Conservation (phyloP, 2,329 filamentous ascomycete species). For the Exophiala mesophila region DNA sequence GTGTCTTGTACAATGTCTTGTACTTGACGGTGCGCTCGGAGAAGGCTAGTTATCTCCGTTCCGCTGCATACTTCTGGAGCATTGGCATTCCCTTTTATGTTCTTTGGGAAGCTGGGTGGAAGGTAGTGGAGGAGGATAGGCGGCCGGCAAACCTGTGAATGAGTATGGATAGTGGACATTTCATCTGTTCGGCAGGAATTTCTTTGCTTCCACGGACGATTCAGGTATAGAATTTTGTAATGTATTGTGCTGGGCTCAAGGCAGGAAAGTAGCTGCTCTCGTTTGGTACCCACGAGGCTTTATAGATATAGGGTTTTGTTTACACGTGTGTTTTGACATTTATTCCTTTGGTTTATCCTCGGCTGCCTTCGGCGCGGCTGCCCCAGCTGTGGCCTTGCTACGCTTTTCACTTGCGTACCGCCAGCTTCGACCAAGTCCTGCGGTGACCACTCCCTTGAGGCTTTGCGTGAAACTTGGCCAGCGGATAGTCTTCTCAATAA, state of each 20-base stretch:
- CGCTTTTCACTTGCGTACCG: slow-evolving; percentile 81
- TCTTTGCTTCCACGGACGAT: too few relatives aligned
- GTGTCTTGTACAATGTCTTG: slow-evolving; percentile 32
- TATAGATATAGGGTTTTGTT: too few relatives aligned
- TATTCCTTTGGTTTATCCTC: slow-evolving; percentile 9
- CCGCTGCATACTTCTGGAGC: slow-evolving; percentile 32
- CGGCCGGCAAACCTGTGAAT: neutral
- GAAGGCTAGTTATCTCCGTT: slow-evolving; percentile 31
- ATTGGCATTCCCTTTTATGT: slow-evolving; percentile 32
- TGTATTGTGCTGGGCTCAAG: slow-evolving; percentile 4
- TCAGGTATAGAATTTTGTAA: too few relatives aligned
- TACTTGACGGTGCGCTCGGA: slow-evolving; percentile 34
- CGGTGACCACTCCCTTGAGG: slow-evolving; percentile 75
- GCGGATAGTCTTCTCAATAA: slow-evolving; percentile 80
- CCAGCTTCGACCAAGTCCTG: slow-evolving; percentile 64
- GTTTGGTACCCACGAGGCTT: neutral
- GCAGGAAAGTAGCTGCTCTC: slow-evolving; percentile 26
- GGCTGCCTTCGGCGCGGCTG: slow-evolving; percentile 7
- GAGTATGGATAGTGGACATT: too few relatives aligned
- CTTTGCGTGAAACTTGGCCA: slow-evolving; percentile 91
- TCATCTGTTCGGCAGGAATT: too few relatives aligned
- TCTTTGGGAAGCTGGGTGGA: slow-evolving; percentile 30
- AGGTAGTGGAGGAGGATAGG: slow-evolving; percentile 2
- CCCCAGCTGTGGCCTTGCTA: slow-evolving; percentile 33
- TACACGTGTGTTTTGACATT: too few relatives aligned